Evolutionary conservation across 441 rosid genomes (phyloP).

Genomic region (Aquilaria agallochum): DNA sequence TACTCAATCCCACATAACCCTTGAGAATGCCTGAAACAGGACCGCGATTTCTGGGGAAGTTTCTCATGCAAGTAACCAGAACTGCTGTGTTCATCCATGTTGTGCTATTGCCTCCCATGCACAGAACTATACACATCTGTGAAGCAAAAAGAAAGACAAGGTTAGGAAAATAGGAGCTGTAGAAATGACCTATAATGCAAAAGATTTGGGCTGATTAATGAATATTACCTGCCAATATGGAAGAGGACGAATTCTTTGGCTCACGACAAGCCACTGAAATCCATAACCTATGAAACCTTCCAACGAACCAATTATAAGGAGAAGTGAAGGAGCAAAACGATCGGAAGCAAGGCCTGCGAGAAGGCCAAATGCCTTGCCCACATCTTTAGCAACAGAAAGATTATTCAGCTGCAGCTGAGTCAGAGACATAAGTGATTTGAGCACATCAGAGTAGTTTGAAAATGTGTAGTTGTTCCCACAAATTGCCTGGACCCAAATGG

Average conservation of each 20-base stretch:
- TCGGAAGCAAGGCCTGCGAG: constrained; percentile 58
- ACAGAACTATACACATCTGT: constrained; percentile 52
- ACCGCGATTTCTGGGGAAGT: constrained; percentile 51
- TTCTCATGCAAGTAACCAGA: constrained; percentile 49
- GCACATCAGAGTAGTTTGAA: constrained; percentile 45
- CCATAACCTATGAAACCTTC: constrained; percentile 56
- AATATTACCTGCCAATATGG: constrained; percentile 42
- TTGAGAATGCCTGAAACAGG: constrained; percentile 55
- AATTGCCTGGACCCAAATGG: constrained; percentile 51
- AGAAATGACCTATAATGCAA: background rate
- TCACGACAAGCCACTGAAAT: constrained; percentile 55
- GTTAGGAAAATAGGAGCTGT: background rate
- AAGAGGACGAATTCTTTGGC: constrained; percentile 35
- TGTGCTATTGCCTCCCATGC: constrained; percentile 62
- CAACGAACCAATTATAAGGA: constrained; percentile 46
- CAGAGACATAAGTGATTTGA: constrained; percentile 46
- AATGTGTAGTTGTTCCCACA: constrained; percentile 57
- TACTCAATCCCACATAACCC: constrained; percentile 50
- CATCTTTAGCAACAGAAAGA: constrained; percentile 58
- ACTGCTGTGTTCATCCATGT: constrained; percentile 71
- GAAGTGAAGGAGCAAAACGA: constrained; percentile 33
- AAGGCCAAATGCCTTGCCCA: constrained; percentile 57
- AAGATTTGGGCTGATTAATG: no score
- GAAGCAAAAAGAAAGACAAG: constrained; percentile 1
- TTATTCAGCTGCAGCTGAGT: constrained; percentile 44